Evolutionary conservation across 2,329 filamentous ascomycete species (phyloP).

Genomic region (Chaetomium sp.): DNA sequence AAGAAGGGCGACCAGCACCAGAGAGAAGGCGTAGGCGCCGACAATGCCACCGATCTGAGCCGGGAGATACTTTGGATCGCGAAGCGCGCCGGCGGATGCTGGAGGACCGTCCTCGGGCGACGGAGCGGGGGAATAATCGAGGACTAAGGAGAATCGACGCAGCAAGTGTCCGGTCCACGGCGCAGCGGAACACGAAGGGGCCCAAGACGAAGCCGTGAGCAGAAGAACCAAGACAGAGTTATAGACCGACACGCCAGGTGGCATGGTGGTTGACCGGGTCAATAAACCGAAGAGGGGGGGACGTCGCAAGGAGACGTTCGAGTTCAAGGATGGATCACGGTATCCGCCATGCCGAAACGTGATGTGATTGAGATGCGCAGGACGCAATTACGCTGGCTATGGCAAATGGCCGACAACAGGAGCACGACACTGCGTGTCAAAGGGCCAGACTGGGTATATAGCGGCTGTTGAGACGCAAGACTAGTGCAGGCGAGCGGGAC

Average conservation of each 20-base stretch:
- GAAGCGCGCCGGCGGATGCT: conserved; percentile 58
- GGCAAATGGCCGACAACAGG: conserved; percentile 40
- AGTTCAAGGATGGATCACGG: conserved; percentile 40
- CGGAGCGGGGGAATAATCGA: conserved; percentile 60
- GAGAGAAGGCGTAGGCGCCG: conserved; percentile 76
- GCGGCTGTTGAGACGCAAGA: conserved; percentile 53
- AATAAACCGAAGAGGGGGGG: conserved; percentile 30
- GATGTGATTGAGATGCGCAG: conserved; percentile 48
- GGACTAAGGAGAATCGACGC: conserved; percentile 44
- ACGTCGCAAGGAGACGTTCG: conserved; percentile 11
- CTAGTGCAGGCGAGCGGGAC: conserved; percentile 38
- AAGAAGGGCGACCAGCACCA: conserved; percentile 70
- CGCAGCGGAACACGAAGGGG: conserved; percentile 38
- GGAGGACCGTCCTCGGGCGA: conserved; percentile 62
- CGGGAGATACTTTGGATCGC: conserved; percentile 68
- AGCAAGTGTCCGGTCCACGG: conserved; percentile 29
- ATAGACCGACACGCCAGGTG: conserved; percentile 37
- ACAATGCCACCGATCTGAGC: conserved; percentile 82
- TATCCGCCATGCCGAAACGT: conserved; percentile 55
- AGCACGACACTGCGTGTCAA: conserved; percentile 24
- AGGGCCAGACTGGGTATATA: conserved; percentile 53
- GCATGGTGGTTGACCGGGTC: conserved; percentile 46
- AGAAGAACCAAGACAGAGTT: conserved; percentile 37
- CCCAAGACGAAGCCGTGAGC: conserved; percentile 36
- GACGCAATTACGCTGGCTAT: conserved; percentile 45